Evolutionary conservation across 2,329 filamentous ascomycete species (phyloP).

Genomic region (Botrytis fragariae): DNA sequence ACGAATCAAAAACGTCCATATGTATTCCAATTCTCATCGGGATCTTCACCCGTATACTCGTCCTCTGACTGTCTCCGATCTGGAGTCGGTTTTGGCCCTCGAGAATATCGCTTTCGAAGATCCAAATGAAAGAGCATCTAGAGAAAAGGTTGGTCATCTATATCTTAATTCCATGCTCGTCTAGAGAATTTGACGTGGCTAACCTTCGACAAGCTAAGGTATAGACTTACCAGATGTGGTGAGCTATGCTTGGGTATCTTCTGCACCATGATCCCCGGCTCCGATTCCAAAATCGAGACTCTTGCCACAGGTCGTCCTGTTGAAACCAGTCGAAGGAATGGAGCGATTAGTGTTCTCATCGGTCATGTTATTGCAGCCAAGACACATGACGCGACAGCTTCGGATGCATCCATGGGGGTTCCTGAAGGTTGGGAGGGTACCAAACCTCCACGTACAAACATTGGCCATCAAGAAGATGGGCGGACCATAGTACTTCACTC

Average conservation of each 20-base stretch:
- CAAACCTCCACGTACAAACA: conserved; percentile 44
- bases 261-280: conserved; percentile 56
- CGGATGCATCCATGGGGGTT: conserved; percentile 73
- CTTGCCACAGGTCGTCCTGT: conserved; percentile 54
- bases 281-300: conserved; percentile 53
- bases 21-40: conserved; percentile 40
- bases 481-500: conserved; percentile 79
- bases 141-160: conserved; percentile 50
- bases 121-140: conserved; percentile 49
- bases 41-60: conserved; percentile 72
- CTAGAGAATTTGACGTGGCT: conserved; percentile 18
- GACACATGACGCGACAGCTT: conserved; percentile 60
- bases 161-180: neutral
- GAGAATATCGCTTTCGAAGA: conserved; percentile 55
- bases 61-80: conserved; percentile 64
- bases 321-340: conserved; percentile 57
- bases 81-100: conserved; percentile 57
- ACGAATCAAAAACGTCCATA: conserved; percentile 24
- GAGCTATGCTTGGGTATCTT: conserved; percentile 80
- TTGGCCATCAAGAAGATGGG: conserved; percentile 72
- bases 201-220: conserved; percentile 59
- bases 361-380: conserved; percentile 78
- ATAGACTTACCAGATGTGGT: conserved; percentile 71
- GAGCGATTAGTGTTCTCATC: conserved; percentile 61
- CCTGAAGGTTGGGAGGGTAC: conserved; percentile 63